Evolutionary conservation across 345 rosid species (phyloP), one percentile per base, ranked within the genome.

Genomic region (Leavenworthia alabamica): DNA sequence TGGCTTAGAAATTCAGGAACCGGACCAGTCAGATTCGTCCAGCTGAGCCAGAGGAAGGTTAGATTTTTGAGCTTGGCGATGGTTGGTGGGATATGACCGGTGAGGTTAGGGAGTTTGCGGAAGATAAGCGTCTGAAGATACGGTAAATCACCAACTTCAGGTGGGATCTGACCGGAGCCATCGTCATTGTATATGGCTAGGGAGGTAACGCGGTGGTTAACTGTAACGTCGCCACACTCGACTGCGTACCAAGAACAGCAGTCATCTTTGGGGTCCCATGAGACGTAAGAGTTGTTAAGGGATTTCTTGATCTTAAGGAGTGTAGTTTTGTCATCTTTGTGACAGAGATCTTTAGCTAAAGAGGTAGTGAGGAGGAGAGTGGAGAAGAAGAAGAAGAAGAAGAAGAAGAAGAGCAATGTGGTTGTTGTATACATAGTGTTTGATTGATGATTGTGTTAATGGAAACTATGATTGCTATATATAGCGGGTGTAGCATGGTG

Each of bases 241-340:
- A 90, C 73, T 17, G 59, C 51, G 62, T 72, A 52, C 94, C 94
- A 90, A 4, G 37, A 83, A 71, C 96, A 88, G 73, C 97, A 90
- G 54, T 85, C 97, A 0, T 73, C 37, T 56, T 78, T 70, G 0
- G 82, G 74, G 5, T 77, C 42, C 97, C 97, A 86, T 0, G 92
- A 70, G 48, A 82, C 60, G 75, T 80, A 84, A 48, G 94, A 91
- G 56, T 86, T 61, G 64, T 75, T 75, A 11, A 84, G 76, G 42
- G 80, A 62, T 47, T 76, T 44, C 42, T 84, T 76, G 66, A 86
- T 81, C 17, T 75, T 65, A 50, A 89, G 81, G 41, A 89, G 88
- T 55, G 62, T 79, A 8, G 52, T 55, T 78, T 86, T 84, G 77
- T 86, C 95, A 8, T 45, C 27, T 15, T 81, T 66, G 77, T 84